Evolutionary conservation across 2,329 filamentous ascomycete genomes (phyloP), one percentile per base, ranked within the genome.

Genomic region (Trichoderma endophyticum): DNA sequence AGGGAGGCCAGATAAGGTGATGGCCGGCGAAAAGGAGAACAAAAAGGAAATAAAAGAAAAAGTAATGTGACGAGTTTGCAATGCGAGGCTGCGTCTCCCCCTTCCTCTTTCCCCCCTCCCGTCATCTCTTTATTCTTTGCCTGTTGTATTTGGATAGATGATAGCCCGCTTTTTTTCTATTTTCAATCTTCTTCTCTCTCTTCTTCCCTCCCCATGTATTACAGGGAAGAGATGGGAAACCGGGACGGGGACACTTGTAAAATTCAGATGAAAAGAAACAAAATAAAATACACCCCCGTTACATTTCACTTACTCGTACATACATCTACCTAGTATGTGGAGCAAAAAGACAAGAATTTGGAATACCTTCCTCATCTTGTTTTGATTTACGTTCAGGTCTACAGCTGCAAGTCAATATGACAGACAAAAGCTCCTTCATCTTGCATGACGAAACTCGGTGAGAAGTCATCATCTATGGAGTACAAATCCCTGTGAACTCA

Each of bases 1-100:
- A 79, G 60, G 79, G 78, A 7, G 77, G 73, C 24, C 48, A 77
- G 80, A 59, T 71, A 30, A 65, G 51, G 24, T 71, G 51, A 71
- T n/a, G 32, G 26, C 15, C 15, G 36, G 36, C 36, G 9, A 18
- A 36, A 36, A 36, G 34, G 14, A 26, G 21, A 15, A 12, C 21
- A 26, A 24, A n/a, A 26, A n/a, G 54, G 30, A 71, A 32, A 36
- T 51, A 39, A 60, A 15, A 63, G 32, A 15, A 39, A 68, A 24
- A 28, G 39, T 51, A 21, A 34, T 21, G 66, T 54, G n/a, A n/a
- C 30, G 24, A 24, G n/a, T 54, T n/a, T 30, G 62, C 18, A 6
- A 43, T 39, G 60, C 34, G 34, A 63, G 34, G 30, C n/a, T 61
- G 32, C 12, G 21, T n/a, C 34, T 36, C 34, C 34, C 34, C 34